Percentiles rank a stretch among this genome's conserved stretches.
Conservation (phyloP, 1,284 basidiomycete genomes). For the Cryptococcus hybrid region DNA sequence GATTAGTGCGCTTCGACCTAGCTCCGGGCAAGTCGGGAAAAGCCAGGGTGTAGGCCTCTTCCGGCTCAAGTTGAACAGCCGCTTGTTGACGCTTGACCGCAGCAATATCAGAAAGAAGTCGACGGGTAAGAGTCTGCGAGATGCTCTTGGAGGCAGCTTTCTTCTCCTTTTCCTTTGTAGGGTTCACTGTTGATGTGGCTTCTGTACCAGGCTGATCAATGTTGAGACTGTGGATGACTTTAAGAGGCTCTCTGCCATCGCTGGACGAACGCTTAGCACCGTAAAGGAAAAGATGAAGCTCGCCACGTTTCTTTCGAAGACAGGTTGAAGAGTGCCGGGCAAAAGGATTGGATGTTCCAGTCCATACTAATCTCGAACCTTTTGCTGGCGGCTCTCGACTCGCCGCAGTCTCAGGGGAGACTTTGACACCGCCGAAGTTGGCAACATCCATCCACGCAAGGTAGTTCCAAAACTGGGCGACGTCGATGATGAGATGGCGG, state of each 20-base stretch:
- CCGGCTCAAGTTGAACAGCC: conserved; percentile 58
- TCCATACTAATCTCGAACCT: conserved; percentile 69
- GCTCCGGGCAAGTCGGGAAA: conserved; percentile 91
- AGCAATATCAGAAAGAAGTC: conserved; percentile 70
- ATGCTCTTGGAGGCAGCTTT: conserved; percentile 72
- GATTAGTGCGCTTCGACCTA: conserved; percentile 67
- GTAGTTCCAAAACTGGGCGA: conserved; percentile 91
- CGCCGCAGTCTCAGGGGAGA: conserved; percentile 56
- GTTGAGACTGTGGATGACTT: conserved; percentile 64
- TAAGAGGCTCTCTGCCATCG: conserved; percentile 66
- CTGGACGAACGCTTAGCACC: conserved; percentile 64
- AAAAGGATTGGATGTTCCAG: conserved; percentile 96
- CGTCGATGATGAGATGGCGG: conserved; percentile 84
- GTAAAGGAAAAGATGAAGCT: conserved; percentile 87
- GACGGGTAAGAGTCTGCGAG: conserved; percentile 74
- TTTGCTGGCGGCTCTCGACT: conserved; percentile 22
- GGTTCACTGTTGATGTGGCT: conserved; percentile 57
- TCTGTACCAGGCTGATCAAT: conserved; percentile 35
- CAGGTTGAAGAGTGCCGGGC: conserved; percentile 74
- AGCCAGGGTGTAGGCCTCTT: conserved; percentile 59
- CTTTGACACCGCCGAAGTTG: conserved; percentile 88
- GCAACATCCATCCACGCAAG: conserved; percentile 94
- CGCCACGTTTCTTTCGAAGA: conserved; percentile 73
- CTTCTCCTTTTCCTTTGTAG: conserved; percentile 66
- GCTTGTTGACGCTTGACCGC: conserved; percentile 66